phyloP scores from a whole-genome alignment of 1,284 basidiomycete genomes.

The Heliocybe sulcata region DNA sequence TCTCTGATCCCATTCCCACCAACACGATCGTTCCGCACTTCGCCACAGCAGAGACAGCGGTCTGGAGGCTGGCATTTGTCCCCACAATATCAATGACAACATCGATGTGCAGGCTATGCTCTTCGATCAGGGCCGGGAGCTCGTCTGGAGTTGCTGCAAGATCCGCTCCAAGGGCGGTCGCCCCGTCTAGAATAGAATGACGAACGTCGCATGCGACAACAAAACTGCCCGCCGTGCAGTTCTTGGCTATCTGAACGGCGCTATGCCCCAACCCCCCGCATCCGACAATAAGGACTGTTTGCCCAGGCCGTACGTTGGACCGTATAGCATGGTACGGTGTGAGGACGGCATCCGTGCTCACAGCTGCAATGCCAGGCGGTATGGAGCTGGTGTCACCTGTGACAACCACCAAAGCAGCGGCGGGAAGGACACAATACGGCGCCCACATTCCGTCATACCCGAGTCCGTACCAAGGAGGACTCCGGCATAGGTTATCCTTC shows the following conservation, averaged over 20 bases:
- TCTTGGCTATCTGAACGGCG: conserved; percentile 16
- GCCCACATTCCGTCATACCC: conserved; percentile 16
- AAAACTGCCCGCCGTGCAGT: conserved; percentile 9
- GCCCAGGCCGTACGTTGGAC: conserved; percentile 10
- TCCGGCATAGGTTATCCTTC: conserved; percentile 12
- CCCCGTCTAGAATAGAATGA: conserved; percentile 8
- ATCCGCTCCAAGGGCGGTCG: conserved; percentile 14
- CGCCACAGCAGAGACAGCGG: conserved; percentile 7
- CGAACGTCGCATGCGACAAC: conserved; percentile 15
- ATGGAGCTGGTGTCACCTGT: conserved; percentile 10
- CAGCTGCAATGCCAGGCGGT: conserved; percentile 13
- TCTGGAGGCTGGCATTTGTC: conserved; percentile 12
- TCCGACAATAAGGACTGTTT: conserved; percentile 16
- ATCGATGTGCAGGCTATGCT: conserved; percentile 29
- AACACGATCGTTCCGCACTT: conserved; percentile 12
- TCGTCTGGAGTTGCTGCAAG: conserved; percentile 10
- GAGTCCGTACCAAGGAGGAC: conserved; percentile 8
- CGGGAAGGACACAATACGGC: conserved; percentile 11
- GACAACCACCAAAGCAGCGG: conserved; percentile 12
- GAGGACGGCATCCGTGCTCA: conserved; percentile 17
- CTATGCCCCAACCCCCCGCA: conserved; percentile 16
- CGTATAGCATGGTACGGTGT: conserved; percentile 17
- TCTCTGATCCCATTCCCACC: conserved; percentile 9
- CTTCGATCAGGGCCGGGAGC: conserved; percentile 8
- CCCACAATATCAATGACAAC: conserved; percentile 27